Evolutionary conservation across 2,329 filamentous ascomycete genomes (phyloP).

Genomic region (Diaporthe nobilis): DNA sequence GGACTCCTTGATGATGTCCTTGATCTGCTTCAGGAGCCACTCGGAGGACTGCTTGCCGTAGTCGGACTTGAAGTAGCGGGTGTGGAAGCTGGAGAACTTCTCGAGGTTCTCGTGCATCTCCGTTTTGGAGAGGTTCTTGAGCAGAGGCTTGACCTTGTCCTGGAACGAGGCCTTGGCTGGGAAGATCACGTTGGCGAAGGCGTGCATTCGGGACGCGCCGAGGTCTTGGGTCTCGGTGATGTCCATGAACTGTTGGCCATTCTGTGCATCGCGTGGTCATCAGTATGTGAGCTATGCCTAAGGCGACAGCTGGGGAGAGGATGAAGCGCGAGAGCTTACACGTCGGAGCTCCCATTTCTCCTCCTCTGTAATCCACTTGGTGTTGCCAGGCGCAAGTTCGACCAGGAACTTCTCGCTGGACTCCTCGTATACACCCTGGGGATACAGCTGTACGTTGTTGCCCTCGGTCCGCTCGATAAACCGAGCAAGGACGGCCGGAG

Average conservation of each 20-base stretch:
- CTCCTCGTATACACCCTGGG: slow-evolving; percentile 52
- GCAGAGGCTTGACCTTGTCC: slow-evolving; percentile 68
- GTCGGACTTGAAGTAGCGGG: slow-evolving; percentile 75
- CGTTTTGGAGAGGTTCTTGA: slow-evolving; percentile 71
- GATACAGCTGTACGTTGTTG: slow-evolving; percentile 64
- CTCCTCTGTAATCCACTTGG: slow-evolving; percentile 90
- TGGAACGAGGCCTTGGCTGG: slow-evolving; percentile 72
- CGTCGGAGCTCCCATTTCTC: slow-evolving; percentile 93
- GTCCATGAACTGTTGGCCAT: slow-evolving; percentile 83
- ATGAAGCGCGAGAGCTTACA: slow-evolving; percentile 66
- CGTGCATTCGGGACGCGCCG: slow-evolving; percentile 56
- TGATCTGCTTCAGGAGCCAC: slow-evolving; percentile 79
- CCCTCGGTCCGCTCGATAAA: slow-evolving; percentile 68
- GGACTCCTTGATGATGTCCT: slow-evolving; percentile 71
- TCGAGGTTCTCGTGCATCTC: slow-evolving; percentile 78
- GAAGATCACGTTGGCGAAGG: slow-evolving; percentile 54
- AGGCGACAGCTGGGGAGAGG: background rate
- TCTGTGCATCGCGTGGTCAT: slow-evolving; percentile 57
- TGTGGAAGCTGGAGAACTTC: slow-evolving; percentile 76
- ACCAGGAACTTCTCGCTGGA: slow-evolving; percentile 76
- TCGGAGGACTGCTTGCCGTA: slow-evolving; percentile 80
- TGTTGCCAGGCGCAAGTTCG: slow-evolving; percentile 87
- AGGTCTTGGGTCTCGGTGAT: slow-evolving; percentile 76
- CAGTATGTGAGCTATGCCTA: background rate
- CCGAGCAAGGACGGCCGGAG: slow-evolving; percentile 68